A percentile compares a stretch with the other conserved stretches of the same genome.
These are phyloP conservation scores for Cryphonectria naterciae DNA, from an alignment of 2,329 filamentous ascomycete genomes.

Conservation along the genomic window DNA sequence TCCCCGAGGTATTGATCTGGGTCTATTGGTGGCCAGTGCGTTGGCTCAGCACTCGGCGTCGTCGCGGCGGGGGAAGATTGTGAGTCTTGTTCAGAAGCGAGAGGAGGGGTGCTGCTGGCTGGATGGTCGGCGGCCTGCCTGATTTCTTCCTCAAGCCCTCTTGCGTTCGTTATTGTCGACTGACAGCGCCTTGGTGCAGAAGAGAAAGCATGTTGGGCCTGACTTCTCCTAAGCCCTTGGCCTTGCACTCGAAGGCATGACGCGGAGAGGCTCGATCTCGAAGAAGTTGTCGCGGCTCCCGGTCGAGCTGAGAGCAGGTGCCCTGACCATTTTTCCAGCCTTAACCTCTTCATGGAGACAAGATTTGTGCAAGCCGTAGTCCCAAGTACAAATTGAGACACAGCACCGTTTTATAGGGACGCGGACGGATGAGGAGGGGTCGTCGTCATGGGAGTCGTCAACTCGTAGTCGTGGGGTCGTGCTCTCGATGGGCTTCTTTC, in stretches of 20 bases:
- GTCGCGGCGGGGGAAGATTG: slow-evolving; percentile 32
- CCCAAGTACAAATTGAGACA: slow-evolving; percentile 25
- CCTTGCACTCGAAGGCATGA: slow-evolving; percentile 24
- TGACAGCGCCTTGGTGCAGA: slow-evolving; percentile 34
- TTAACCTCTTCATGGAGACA: slow-evolving; percentile 63
- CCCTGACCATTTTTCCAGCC: slow-evolving; percentile 61
- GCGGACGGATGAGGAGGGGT: slow-evolving; percentile 19
- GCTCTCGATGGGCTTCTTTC: slow-evolving; percentile 12
- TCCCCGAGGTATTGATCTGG: slow-evolving; percentile 15
- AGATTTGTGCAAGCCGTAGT: slow-evolving; percentile 22
- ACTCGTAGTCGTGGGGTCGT: slow-evolving; percentile 14
- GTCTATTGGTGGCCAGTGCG: slow-evolving; percentile 42
- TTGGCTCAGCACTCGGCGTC: slow-evolving; percentile 37
- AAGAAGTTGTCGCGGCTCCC: slow-evolving; percentile 36
- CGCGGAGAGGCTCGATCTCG: slow-evolving; percentile 33
- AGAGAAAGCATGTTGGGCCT: slow-evolving; percentile 30
- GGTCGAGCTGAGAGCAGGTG: slow-evolving; percentile 59
- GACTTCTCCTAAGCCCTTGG: slow-evolving; percentile 13
- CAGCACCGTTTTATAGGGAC: slow-evolving; percentile 25
- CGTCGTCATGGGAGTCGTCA: slow-evolving; percentile 27
- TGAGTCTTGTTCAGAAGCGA: slow-evolving; percentile 19
- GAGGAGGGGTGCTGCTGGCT: slow-evolving; percentile 12
- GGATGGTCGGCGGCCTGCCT: slow-evolving; percentile 16
- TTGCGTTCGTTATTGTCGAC: slow-evolving; percentile 36
- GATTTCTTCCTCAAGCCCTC: slow-evolving; percentile 24